Base-by-base conservation (phyloP, 805 yeast genomes). In the Hanseniaspora valbyensis region DNA sequence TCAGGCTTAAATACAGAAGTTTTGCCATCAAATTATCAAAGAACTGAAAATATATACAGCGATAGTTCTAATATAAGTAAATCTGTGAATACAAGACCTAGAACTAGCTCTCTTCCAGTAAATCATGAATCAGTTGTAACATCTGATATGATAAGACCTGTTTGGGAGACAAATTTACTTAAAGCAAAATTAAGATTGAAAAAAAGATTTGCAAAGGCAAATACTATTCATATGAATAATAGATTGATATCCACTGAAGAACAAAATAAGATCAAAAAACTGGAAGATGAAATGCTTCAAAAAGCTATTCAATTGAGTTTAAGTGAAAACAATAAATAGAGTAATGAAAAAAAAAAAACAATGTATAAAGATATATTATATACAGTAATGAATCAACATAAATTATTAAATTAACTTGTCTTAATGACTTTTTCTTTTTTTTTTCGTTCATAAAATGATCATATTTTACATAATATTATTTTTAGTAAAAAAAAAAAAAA, bases 151-250 rank as follows among this genome's bases (percentile, higher is more conserved):
- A 84, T 90, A 38, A 73, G 96, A 46, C 97, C 98, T 1, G 95
- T 86, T 60, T 90, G 98, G 98, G 88, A 85, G 58, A 66, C 71
- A 18, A 83, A 79, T 55, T 72, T 90, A 43, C 70, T 73, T 8
- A 72, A 77, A 45, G 95, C 95, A 4, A 75, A 89, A 46, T 74
- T 80, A 53, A 80, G 80, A 56, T 67, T 87, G 32, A 95, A 95
- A 0, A 75, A 95, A 52, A 75, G 87, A 59, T 81, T 96, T 0
- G 96, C 96, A 0, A 86, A 95, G 13, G 97, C 97, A 0, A 85
- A 86, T 30, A 95, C 95, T 0, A 76, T 90, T 36, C 97, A 90
- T 65, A 89, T 95, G 2, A 79, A 94, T 12, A 87, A 88, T 52
- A 73, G 86, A 58, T 61, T 87, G 29, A 69, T 81, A 14, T 69